Evolutionary conservation across 192 early-diverging fungal species (phyloP), one percentile per base, ranked within the genome.

Genomic region (Umbelopsis sp.): DNA sequence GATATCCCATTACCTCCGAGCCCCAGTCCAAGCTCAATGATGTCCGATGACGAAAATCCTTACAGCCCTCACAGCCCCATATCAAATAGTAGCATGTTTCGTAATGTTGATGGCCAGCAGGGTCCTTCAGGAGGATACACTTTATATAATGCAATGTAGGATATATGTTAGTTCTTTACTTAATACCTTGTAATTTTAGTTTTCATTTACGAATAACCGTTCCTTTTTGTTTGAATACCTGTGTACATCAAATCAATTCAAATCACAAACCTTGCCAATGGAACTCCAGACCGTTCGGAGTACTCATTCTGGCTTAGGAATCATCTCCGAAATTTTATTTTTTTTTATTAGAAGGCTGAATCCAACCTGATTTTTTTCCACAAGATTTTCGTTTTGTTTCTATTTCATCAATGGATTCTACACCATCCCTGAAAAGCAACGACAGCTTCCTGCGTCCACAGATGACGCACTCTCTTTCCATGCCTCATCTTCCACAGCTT

Each of bases 1-100:
- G 51, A 71, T 44, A 71, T 51, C 9, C 65, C 51, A 31, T 66
- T 70, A 44, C 74, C 74, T 26, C 59, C 74, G 34, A 75, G 69
- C n/a, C 73, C 73, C 1, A 74, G 73, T 32, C 62, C 69, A 14
- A 70, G 68, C 41, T 38, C 45, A n/a, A 51, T 75, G 68, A 29
- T 75, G 20, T 45, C 74, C 14, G 74, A 75, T 53, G 69, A 75
- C 43, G 62, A 66, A 29, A 14, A 22, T 12, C 12, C 26, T 34
- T 62, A 62, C 26, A 62, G 56, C 26, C 56, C 56, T 29, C 56
- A 62, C 34, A 62, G 56, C n/a, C 56, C 56, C 26, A 62, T 62
- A 16, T 34, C 26, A 3, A 26, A 41, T 6, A 41, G 31, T 17
- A 62, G 16, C 31, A 32, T 62, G 14, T 62, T 62, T 32, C 25